Conservation (phyloP, 75 land plant genomes). For the Pinus taeda region DNA sequence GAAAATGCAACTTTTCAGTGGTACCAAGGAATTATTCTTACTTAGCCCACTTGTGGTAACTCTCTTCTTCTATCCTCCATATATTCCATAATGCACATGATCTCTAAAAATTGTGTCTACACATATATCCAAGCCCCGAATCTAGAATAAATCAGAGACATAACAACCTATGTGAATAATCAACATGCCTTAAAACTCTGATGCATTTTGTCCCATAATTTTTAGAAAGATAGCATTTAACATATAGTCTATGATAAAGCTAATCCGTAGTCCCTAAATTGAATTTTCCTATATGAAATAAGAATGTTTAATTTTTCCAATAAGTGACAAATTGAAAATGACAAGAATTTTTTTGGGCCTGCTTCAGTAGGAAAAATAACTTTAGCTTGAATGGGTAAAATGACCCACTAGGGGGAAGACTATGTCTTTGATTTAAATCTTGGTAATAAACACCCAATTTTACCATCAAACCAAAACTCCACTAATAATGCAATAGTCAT, state of each 20-base stretch:
- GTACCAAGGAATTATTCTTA: neutral
- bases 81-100: constrained; percentile 67
- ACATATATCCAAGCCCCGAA: constrained; percentile 35
- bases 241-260: constrained; percentile 32
- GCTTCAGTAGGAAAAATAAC: neutral
- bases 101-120: constrained; percentile 41
- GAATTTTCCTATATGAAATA: constrained; percentile 24
- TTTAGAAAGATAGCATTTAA: constrained; percentile 18
- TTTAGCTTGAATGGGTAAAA: neutral
- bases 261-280: constrained; percentile 20
- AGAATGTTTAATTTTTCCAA: neutral
- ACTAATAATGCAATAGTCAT: neutral
- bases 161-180: constrained; percentile 52
- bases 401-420: no score
- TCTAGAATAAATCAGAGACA: constrained; percentile 20
- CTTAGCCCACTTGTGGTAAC: no score
- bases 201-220: neutral
- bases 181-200: constrained; percentile 7
- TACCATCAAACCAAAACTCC: neutral
- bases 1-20: neutral
- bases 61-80: constrained; percentile 84
- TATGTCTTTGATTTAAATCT: no score
- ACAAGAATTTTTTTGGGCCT: neutral
- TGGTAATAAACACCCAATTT: no score
- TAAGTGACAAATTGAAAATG: no score